Evolutionary conservation across 2,329 filamentous ascomycete species (phyloP), one percentile per base, ranked within the genome.

Genomic region (Pseudogymnoascus pannorum): DNA sequence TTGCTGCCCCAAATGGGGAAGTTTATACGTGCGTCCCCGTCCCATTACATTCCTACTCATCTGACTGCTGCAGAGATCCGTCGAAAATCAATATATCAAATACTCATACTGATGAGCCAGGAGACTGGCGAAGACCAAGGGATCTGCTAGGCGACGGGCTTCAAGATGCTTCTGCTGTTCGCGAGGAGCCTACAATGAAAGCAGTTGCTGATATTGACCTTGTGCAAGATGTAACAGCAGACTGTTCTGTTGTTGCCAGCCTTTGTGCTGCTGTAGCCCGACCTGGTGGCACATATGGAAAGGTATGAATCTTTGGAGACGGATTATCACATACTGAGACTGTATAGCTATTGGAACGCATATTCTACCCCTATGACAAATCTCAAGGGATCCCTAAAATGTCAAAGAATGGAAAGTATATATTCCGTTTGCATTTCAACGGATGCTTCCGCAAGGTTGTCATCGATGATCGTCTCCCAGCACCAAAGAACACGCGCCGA

Each of bases 191-290:
- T 12, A 75, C 82, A 9, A 89, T 90, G 85, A 74, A 76, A 54
- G 77, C 81, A 14, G 74, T 75, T 5, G 75, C 79, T 7, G 80
- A 82, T 12, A 85, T 89, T 64, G 93, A 99, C 73, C 81, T 99
- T 6, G 92, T 97, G 2, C 94, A 99, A 74, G 94, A 99, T 74
- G 86, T 96, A 63, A 92, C 93, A 4, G 95, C 93, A 0, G 94
- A 99, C 73, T 99, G 94, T 72, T 97, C 94, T 1, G 93, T 99
- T 3, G 93, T 99, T 26, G 94, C 94, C 14, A 97, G 94, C 72
- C 80, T 99, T 5, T 97, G 92, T 71, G 92, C 92, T 24, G 87
- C 85, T 22, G 86, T 88, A 63, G 86, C 87, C 40, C 82, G 90
- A 65, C 80, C 87, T 7, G 81, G 87, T 64, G 86, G 86, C 16